Evolutionary conservation across 2,329 filamentous ascomycete genomes (phyloP).

Genomic region (Aspergillus vadensis): DNA sequence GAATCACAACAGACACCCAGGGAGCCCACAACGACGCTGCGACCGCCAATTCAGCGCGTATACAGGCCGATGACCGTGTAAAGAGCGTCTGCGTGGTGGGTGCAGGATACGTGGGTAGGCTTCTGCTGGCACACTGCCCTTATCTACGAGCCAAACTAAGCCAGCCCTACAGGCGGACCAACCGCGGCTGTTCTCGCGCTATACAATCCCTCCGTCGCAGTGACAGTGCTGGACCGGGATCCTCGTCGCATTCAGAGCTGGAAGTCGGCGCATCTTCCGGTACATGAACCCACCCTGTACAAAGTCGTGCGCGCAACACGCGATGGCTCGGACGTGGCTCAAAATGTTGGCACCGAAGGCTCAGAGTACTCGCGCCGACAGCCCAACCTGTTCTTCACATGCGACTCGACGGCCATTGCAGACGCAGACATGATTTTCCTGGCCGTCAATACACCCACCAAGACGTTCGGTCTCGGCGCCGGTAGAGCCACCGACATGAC

Average conservation of each 20-base stretch:
- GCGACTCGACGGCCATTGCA: conserved; percentile 63
- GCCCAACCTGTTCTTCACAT: conserved; percentile 74
- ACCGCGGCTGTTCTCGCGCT: conserved; percentile 74
- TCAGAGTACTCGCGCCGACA: conserved; percentile 47
- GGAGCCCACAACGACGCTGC: neutral
- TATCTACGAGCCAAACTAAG: neutral
- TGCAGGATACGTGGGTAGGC: conserved; percentile 73
- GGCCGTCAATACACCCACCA: conserved; percentile 78
- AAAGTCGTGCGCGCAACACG: conserved; percentile 62
- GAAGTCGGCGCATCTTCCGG: conserved; percentile 73
- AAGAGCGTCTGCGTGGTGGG: conserved; percentile 68
- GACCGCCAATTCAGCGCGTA: neutral
- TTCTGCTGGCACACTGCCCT: neutral
- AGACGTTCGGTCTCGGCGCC: conserved; percentile 67
- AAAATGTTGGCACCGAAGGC: conserved; percentile 17
- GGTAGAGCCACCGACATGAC: conserved; percentile 73
- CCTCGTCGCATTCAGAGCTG: conserved; percentile 66
- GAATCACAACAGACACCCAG: neutral
- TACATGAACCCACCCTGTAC: conserved; percentile 72
- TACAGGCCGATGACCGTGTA: conserved; percentile 14
- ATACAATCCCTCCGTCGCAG: conserved; percentile 69
- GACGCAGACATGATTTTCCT: conserved; percentile 74
- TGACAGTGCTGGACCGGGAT: conserved; percentile 75
- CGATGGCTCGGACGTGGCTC: conserved; percentile 35
- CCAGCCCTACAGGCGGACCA: conserved; percentile 61